A percentile compares a stretch with the other conserved stretches of the same genome.
These are phyloP conservation scores for Candida sithepensis DNA, from an alignment of 805 yeast species.

Conservation along the genomic window DNA sequence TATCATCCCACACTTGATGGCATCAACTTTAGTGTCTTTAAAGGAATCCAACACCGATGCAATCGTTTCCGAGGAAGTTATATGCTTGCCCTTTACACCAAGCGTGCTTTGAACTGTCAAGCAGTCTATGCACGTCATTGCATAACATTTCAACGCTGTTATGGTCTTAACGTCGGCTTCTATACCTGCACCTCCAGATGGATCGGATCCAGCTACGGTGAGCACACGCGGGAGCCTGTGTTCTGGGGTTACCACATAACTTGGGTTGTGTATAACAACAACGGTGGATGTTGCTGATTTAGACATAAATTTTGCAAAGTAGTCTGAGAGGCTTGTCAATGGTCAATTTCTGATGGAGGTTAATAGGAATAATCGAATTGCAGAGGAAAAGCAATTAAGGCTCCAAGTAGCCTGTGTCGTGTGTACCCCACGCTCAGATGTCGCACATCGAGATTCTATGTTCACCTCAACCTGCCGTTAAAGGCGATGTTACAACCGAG, in stretches of 20 bases:
- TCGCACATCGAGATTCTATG: too few relatives aligned
- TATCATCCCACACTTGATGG: slow-evolving; percentile 78
- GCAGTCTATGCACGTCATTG: slow-evolving; percentile 72
- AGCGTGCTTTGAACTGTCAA: slow-evolving; percentile 75
- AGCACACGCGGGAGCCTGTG: slow-evolving; percentile 35
- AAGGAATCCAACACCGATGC: slow-evolving; percentile 43
- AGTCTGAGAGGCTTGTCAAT: too few relatives aligned
- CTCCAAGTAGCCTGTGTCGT: too few relatives aligned
- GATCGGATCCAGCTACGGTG: slow-evolving; percentile 72
- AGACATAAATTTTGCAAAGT: too few relatives aligned
- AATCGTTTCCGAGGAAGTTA: slow-evolving; percentile 43
- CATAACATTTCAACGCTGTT: slow-evolving; percentile 71
- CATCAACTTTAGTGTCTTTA: slow-evolving; percentile 46
- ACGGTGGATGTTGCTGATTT: too few relatives aligned
- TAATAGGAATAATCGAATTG: too few relatives aligned
- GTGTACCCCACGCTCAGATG: too few relatives aligned
- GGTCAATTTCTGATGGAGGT: too few relatives aligned
- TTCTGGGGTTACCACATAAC: neutral
- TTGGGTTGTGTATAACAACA: too few relatives aligned
- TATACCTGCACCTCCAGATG: slow-evolving; percentile 89
- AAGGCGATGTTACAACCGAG: too few relatives aligned
- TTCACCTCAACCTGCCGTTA: too few relatives aligned
- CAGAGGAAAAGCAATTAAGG: too few relatives aligned
- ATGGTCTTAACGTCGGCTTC: slow-evolving; percentile 86
- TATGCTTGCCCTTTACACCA: slow-evolving; percentile 38